These are phyloP conservation scores for Elongisporangium senticosum DNA, from an alignment of 352 stramenopile species.

Conservation along the genomic window DNA sequence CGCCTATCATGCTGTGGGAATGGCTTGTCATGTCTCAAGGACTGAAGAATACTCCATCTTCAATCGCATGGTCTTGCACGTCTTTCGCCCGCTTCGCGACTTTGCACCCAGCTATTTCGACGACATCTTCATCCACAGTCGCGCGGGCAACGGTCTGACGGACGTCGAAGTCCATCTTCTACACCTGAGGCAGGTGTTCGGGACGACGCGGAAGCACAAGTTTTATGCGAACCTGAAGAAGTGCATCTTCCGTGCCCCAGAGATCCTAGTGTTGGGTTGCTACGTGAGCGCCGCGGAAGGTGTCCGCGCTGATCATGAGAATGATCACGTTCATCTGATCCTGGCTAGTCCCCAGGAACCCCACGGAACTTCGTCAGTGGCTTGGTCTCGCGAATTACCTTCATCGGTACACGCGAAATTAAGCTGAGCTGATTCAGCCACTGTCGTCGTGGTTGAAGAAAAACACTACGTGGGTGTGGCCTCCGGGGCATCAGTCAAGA, in stretches of 20 bases:
- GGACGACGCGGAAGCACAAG: conserved; percentile 14
- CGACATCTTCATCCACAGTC: conserved; percentile 23
- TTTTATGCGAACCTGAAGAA: conserved; percentile 22
- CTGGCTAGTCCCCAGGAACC: neutral
- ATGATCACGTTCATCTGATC: conserved; percentile 6
- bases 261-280: conserved; percentile 25
- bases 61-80: conserved; percentile 12
- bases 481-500: too few species aligned
- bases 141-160: neutral
- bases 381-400: conserved; percentile 19
- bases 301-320: conserved; percentile 15
- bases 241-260: conserved; percentile 15
- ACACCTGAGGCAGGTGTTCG: conserved; percentile 14
- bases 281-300: conserved; percentile 10
- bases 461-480: too few species aligned
- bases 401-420: conserved; percentile 20
- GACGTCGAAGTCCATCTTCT: conserved; percentile 13
- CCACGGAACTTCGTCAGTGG: conserved; percentile 10
- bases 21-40: too few species aligned
- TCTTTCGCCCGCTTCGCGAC: conserved; percentile 6
- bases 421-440: too few species aligned
- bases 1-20: too few species aligned
- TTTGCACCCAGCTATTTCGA: conserved; percentile 16
- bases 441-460: too few species aligned
- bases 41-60: conserved; percentile 18